Percentiles rank a stretch among this genome's conserved stretches.
These are phyloP conservation scores for Lactarius sp. DNA, from an alignment of 768 basidiomycete genomes.

Conservation along the genomic window DNA sequence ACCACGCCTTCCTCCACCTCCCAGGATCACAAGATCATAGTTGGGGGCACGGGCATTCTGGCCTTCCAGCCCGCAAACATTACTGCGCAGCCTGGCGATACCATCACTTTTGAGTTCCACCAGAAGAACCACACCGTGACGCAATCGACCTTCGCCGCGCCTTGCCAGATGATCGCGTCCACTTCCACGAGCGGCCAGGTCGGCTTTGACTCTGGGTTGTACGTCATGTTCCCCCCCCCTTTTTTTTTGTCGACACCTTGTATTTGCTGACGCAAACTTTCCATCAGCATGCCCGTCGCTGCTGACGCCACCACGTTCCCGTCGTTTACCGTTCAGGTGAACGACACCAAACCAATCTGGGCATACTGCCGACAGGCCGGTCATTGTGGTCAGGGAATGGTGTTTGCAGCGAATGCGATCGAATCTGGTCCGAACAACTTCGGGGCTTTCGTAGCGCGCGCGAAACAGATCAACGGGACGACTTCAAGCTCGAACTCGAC, in stretches of 20 bases:
- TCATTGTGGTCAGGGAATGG: constrained; percentile 58
- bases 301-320: constrained; percentile 44
- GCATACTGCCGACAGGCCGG: constrained; percentile 45
- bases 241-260: not conserved
- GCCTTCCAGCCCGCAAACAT: constrained; percentile 34
- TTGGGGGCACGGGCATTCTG: constrained; percentile 30
- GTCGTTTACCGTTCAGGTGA: constrained; percentile 47
- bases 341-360: constrained; percentile 55
- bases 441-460: constrained; percentile 46
- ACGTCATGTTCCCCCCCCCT: constrained; percentile 16
- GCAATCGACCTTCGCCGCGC: constrained; percentile 36
- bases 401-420: constrained; percentile 52
- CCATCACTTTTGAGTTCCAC: constrained; percentile 39
- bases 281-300: constrained; percentile 44
- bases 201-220: constrained; percentile 41
- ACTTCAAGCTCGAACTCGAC: constrained; percentile 13
- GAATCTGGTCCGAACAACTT: constrained; percentile 49
- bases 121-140: constrained; percentile 39
- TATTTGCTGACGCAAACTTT: not conserved
- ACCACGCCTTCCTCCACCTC: constrained; percentile 23
- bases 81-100: constrained; percentile 36
- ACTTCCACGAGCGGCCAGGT: constrained; percentile 42
- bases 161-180: constrained; percentile 37
- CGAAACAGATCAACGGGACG: constrained; percentile 43
- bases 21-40: constrained; percentile 32